Evolutionary conservation across 345 rosid genomes (phyloP), one percentile per base, ranked within the genome.

Genomic region (Linum trigynum): DNA sequence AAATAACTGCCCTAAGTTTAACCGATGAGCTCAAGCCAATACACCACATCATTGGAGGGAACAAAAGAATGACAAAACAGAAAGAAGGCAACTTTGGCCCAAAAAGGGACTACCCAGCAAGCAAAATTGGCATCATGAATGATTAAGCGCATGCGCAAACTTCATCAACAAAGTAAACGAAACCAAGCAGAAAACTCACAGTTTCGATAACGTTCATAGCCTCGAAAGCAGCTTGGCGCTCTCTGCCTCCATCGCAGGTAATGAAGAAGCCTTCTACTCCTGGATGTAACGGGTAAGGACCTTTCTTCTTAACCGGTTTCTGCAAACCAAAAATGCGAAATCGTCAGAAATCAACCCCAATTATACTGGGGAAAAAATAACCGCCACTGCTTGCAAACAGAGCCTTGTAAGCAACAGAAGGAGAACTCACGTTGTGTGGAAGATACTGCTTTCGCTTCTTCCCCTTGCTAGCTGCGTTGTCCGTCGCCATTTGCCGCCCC

Each of bases 201-300:
- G 96, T 78, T 70, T 90, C 98, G 61, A 92, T 78, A 77, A 90
- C 94, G 70, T 79, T 80, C 57, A 86, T 67, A 62, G 94, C 97
- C 77, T 92, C 98, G 45, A 78, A 82, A 72, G 92, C 72, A 69
- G 96, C 98, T 79, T 92, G 97, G 61, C 75, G 82, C 66, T 92
- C 96, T 62, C 95, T 80, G 45, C 98, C 95, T 39, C 98, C 96
- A 76, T 89, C 98, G 59, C 98, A 92, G 35, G 95, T 84, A 67
- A 92, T 84, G 74, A 92, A 85, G 80, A 90, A 92, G 43, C 97
- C 98, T 74, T 84, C 84, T 1, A 92, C 85, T 6, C 98, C 98
- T 2, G 97, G 90, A 66, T 74, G 86, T 40, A 90, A 66, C 37
- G 97, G 98, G 72, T 89, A 92, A 6, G 91, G 64, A 0, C 94